Evolutionary conservation across 208 protist species (phyloP).

Genomic region (Sergeia podlipaevii): DNA sequence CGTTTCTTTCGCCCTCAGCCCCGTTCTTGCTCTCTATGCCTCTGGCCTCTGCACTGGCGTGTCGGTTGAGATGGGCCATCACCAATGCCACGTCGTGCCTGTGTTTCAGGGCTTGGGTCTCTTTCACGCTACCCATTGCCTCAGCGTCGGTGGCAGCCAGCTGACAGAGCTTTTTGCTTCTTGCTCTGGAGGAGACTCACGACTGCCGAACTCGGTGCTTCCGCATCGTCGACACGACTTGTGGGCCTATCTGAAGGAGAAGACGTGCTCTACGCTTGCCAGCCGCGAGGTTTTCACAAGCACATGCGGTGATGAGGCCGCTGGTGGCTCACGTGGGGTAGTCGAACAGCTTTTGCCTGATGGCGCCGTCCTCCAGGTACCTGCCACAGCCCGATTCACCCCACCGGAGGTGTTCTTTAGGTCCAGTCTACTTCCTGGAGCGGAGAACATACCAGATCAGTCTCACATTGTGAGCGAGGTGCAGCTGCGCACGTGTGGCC

Average conservation of each 20-base stretch:
- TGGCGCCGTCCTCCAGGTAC: slow-evolving; percentile 64
- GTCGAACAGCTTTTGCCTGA: slow-evolving; percentile 76
- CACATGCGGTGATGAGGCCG: background rate
- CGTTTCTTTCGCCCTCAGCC: slow-evolving; percentile 67
- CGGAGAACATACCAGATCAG: slow-evolving; percentile 39
- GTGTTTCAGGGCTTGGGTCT: slow-evolving; percentile 97
- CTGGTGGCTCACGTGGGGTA: background rate
- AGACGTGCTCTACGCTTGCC: slow-evolving; percentile 42
- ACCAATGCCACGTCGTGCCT: slow-evolving; percentile 97
- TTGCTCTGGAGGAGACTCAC: background rate
- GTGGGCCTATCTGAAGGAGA: slow-evolving; percentile 88
- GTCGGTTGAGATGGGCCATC: slow-evolving; percentile 95
- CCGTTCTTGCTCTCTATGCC: slow-evolving; percentile 88
- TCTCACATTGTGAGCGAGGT: slow-evolving; percentile 48
- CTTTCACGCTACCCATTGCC: slow-evolving; percentile 87
- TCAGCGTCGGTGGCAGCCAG: slow-evolving; percentile 78
- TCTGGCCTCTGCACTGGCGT: slow-evolving; percentile 80
- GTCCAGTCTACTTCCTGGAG: slow-evolving; percentile 40
- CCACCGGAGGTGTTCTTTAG: slow-evolving; percentile 75
- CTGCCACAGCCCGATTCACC: slow-evolving; percentile 51
- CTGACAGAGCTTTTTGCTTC: slow-evolving; percentile 47
- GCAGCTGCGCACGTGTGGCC: slow-evolving; percentile 56
- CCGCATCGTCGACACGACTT: slow-evolving; percentile 43
- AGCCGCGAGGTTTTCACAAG: slow-evolving; percentile 16
- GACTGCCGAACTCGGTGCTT: slow-evolving; percentile 23